These are phyloP conservation scores for Adenanthera pavonina DNA, from an alignment of 306 rosid genomes.

Conservation along the genomic window DNA sequence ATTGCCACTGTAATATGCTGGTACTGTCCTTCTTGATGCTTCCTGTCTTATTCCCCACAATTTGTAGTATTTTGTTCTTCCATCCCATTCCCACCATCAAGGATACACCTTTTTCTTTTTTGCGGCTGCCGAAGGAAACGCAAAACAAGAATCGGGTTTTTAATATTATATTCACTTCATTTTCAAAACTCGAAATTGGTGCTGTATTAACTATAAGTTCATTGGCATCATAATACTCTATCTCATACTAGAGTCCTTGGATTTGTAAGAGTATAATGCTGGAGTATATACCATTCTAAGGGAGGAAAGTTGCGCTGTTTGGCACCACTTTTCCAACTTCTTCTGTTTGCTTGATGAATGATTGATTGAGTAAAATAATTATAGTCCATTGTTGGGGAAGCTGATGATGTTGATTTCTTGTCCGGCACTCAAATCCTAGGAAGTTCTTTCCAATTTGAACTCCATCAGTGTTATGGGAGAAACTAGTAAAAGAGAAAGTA, in stretches of 20 bases:
- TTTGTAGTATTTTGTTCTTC: not conserved
- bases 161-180: not conserved
- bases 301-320: not conserved
- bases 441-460: not conserved
- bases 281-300: not conserved
- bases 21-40: not conserved
- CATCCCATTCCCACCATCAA: not conserved
- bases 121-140: too few species aligned
- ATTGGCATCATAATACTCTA: not conserved
- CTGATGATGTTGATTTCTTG: not conserved
- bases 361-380: not conserved
- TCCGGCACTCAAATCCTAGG: not conserved
- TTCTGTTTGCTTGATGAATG: not conserved
- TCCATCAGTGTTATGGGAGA: not conserved
- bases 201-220: not conserved
- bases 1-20: not conserved
- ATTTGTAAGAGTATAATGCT: not conserved
- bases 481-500: not conserved
- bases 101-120: too few species aligned
- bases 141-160: not conserved
- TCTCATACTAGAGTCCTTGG: not conserved
- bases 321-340: not conserved
- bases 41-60: too few species aligned
- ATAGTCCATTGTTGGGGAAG: not conserved
- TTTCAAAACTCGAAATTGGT: not conserved